phyloP scores from a whole-genome alignment of 768 basidiomycete species.

The Amanita brunnescens region DNA sequence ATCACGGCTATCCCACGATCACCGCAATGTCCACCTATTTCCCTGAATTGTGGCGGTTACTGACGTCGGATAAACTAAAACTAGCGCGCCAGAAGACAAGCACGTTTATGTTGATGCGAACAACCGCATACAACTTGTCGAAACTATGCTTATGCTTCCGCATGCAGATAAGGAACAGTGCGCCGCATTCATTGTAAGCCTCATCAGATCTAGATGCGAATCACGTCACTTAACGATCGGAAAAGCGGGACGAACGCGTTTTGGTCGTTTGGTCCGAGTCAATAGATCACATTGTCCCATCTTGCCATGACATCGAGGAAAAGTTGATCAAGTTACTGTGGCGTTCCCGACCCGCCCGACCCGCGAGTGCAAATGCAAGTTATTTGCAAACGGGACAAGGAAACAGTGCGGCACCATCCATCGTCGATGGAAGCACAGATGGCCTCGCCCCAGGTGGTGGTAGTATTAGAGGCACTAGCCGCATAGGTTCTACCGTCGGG shows the following conservation, averaged over 20 bases:
- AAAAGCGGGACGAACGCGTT: constrained; percentile 72
- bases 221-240: background rate
- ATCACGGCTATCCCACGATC: background rate
- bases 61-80: background rate
- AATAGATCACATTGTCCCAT: constrained; percentile 68
- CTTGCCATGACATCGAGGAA: constrained; percentile 66
- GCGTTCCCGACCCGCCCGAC: constrained; percentile 32
- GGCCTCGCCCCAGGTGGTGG: background rate
- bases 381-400: constrained; percentile 7
- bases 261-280: constrained; percentile 81
- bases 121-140: constrained; percentile 79
- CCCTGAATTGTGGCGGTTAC: background rate
- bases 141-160: constrained; percentile 69
- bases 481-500: background rate
- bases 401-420: background rate
- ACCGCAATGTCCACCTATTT: background rate
- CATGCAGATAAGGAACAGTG: constrained; percentile 81
- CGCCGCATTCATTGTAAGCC: constrained; percentile 74
- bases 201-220: background rate
- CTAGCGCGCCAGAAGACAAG: constrained; percentile 46
- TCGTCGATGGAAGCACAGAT: constrained; percentile 1
- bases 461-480: constrained; percentile 4
- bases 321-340: constrained; percentile 78
- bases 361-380: constrained; percentile 10
- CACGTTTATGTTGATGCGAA: constrained; percentile 69